Evolutionary conservation across 495 filamentous ascomycete genomes (phyloP), one percentile per base, ranked within the genome.

Genomic region (Annulohypoxylon stygium): DNA sequence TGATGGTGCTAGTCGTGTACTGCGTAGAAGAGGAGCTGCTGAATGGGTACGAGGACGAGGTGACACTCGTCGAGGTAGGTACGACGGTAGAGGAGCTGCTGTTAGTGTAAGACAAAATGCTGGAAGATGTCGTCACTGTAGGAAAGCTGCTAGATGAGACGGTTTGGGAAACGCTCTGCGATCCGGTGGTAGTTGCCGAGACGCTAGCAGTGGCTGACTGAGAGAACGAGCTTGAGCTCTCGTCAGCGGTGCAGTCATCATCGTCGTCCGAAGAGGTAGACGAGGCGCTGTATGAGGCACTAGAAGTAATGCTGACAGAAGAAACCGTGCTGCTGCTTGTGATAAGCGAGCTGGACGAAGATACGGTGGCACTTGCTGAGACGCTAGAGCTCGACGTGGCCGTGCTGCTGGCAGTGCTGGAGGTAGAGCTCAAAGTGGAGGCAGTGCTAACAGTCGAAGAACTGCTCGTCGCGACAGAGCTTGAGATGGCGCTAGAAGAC

Each of bases 1-100:
- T 87, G 30, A 89, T 80, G 34, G 88, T 87, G 65, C 74, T 78
- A 3, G 75, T 78, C 7, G 75, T 80, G 66, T 75, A 69, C 16
- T 54, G 4, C 6, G 37, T 50, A 55, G 48, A 12, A 30, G 74
- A 65, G 26, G 74, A 62, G 64, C 43, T 72, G 45, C 54, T 18
- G 30, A 61, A 75, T 55, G 75, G 78, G 37, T 79, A 80, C 4
- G 76, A 53, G 39, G 59, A 68, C 66, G 66, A 39, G 23, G 59
- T 73, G 18, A 45, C 39, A 55, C 66, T 72, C 23, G 61, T 45
- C 14, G 72, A 48, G 14, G 66, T 67, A 36, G 16, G 18, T 4
- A 4, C 9, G 10, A n/a, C 4, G 7, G 50, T 6, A 12, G 48
- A 53, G 6, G 50, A 54, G 50, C 23, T 54, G 25, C 50, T 54